Evolutionary conservation across 2,329 filamentous ascomycete species (phyloP).

Genomic region (Pyricularia grisea): DNA sequence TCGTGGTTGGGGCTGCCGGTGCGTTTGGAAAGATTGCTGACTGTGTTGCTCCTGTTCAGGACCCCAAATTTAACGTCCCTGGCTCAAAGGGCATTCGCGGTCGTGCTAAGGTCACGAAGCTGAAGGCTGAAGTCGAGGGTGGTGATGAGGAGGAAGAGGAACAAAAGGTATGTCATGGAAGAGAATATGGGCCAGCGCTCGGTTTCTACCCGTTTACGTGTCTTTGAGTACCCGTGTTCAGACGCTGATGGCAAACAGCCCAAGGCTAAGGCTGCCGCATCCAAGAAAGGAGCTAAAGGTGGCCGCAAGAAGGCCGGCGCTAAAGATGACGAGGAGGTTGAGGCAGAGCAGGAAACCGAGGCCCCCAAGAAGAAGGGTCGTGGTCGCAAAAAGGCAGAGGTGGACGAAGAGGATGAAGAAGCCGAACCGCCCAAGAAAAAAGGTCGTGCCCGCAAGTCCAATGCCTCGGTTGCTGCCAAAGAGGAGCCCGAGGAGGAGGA

Average conservation of each 20-base stretch:
- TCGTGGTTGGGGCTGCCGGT: background rate
- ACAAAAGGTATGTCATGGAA: slow-evolving; percentile 7
- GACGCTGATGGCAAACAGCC: slow-evolving; percentile 12
- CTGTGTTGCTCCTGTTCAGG: slow-evolving; percentile 35
- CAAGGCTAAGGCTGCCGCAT: slow-evolving; percentile 15
- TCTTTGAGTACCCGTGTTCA: slow-evolving; percentile 4
- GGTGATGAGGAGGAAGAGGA: slow-evolving; percentile 20
- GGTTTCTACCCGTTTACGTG: background rate
- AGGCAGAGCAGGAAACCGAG: slow-evolving; percentile 29
- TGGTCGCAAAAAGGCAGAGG: slow-evolving; percentile 15
- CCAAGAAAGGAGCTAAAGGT: slow-evolving; percentile 26
- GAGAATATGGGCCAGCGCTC: background rate
- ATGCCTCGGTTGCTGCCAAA: slow-evolving; percentile 5
- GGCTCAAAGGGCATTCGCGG: slow-evolving; percentile 56
- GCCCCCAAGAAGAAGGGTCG: slow-evolving; percentile 13
- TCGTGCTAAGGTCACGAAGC: slow-evolving; percentile 20
- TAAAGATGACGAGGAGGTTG: slow-evolving; percentile 13
- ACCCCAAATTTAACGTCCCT: slow-evolving; percentile 62
- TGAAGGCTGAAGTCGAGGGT: slow-evolving; percentile 16
- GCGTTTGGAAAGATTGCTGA: background rate
- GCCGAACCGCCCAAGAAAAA: slow-evolving; percentile 5
- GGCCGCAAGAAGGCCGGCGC: slow-evolving; percentile 23
- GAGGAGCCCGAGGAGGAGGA: slow-evolving; percentile 7
- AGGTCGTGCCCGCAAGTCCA: slow-evolving; percentile 1
- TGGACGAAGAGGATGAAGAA: slow-evolving; percentile 5